Conservation (phyloP, 495 filamentous ascomycete genomes). For the Aspergillus sclerotiicarbonarius region DNA sequence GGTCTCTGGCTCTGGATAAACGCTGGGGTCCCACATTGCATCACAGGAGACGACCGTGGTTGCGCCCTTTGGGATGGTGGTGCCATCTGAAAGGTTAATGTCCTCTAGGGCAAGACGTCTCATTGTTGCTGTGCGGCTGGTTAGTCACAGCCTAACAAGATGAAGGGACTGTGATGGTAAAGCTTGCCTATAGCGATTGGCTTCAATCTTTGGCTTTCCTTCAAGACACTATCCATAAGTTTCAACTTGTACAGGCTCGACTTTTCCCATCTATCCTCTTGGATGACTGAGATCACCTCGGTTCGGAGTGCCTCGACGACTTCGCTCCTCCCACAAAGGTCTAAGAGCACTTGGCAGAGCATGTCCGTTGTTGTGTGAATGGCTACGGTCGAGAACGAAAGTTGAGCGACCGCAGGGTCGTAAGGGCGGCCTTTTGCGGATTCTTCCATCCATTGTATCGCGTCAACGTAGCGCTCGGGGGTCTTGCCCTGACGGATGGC, state of each 20-base stretch:
- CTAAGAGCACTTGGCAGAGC: conserved; percentile 19
- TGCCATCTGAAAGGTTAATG: conserved; percentile 16
- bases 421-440: conserved; percentile 1
- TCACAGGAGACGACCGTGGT: conserved; percentile 17
- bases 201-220: conserved; percentile 44
- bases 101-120: conserved; percentile 28
- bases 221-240: conserved; percentile 47
- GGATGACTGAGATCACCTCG: conserved; percentile 1
- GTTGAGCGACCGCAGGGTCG: conserved; percentile 13
- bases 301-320: neutral
- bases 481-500: neutral
- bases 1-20: conserved; percentile 17
- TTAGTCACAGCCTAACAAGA: neutral
- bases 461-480: conserved; percentile 21
- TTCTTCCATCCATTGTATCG: conserved; percentile 20
- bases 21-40: conserved; percentile 22
- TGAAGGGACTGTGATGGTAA: neutral
- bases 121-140: conserved; percentile 29
- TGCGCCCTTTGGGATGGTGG: conserved; percentile 9
- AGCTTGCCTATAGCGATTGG: conserved; percentile 33
- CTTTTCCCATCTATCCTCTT: conserved; percentile 4
- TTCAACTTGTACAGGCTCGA: conserved; percentile 12
- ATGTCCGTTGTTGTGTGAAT: conserved; percentile 24
- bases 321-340: conserved; percentile 8
- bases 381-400: conserved; percentile 17